Conservation (phyloP, 148 eudicot genomes). For the Camellia sinensis region DNA sequence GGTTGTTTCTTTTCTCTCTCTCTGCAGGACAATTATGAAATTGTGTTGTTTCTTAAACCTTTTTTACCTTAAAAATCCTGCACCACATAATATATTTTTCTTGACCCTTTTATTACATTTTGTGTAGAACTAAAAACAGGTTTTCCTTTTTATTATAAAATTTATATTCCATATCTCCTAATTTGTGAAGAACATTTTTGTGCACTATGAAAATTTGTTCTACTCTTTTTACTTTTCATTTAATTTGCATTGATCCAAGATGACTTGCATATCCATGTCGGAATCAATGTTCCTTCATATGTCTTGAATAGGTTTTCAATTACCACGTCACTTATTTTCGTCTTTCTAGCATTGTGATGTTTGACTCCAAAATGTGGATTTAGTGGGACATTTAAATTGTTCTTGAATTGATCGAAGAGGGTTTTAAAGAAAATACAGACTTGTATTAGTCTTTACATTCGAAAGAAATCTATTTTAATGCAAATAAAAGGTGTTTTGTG, state of each 20-base stretch:
- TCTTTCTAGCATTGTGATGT: background rate
- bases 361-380: constrained; percentile 8
- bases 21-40: too few species aligned
- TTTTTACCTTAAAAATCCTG: too few species aligned
- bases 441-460: too few species aligned
- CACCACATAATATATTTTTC: too few species aligned
- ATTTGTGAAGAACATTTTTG: background rate
- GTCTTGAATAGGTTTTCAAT: background rate
- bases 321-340: background rate
- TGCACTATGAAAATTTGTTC: background rate
- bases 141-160: background rate
- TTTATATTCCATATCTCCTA: background rate
- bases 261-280: background rate
- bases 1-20: too few species aligned
- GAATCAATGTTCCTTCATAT: background rate
- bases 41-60: too few species aligned
- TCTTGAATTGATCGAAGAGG: background rate
- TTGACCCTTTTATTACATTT: too few species aligned
- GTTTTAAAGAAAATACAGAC: background rate
- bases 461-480: background rate
- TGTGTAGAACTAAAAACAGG: background rate
- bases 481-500: background rate
- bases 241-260: background rate
- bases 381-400: background rate
- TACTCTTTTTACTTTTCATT: background rate